Evolutionary conservation across 2,329 filamentous ascomycete species (phyloP).

Genomic region (Colletotrichum euphorbiae): DNA sequence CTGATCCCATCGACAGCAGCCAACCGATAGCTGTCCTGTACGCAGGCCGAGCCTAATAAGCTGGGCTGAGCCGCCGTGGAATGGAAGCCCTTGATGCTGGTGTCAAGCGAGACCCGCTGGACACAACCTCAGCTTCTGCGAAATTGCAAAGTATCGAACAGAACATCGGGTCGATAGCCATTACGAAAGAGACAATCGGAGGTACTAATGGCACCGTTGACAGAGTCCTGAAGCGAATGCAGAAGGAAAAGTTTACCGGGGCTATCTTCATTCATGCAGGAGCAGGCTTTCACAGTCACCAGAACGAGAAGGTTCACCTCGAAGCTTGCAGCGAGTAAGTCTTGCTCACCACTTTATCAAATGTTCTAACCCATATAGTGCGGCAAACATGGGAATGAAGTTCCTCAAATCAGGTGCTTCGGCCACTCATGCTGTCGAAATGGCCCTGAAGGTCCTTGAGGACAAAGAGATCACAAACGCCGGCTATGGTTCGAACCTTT

Average conservation of each 20-base stretch:
- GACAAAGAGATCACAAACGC: slow-evolving; percentile 97
- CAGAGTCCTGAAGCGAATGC: slow-evolving; percentile 51
- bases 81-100: slow-evolving; percentile 21
- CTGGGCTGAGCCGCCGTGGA: slow-evolving; percentile 2
- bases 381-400: slow-evolving; percentile 85
- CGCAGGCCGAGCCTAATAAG: background rate
- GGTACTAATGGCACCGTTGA: slow-evolving; percentile 57
- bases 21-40: background rate
- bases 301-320: slow-evolving; percentile 88
- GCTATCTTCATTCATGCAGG: slow-evolving; percentile 97
- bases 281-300: slow-evolving; percentile 89
- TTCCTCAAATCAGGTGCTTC: slow-evolving; percentile 82
- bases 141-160: background rate
- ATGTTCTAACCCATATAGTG: slow-evolving; percentile 61
- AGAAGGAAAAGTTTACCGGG: slow-evolving; percentile 57
- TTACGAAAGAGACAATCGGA: slow-evolving; percentile 6
- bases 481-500: slow-evolving; percentile 94
- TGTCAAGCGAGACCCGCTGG: slow-evolving; percentile 7
- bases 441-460: slow-evolving; percentile 87
- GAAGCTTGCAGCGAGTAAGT: slow-evolving; percentile 88
- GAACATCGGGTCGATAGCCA: no score
- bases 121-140: background rate
- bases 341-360: no score
- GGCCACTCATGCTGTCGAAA: slow-evolving; percentile 89
- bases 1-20: background rate